Percentiles rank a stretch among this genome's conserved stretches.
phyloP scores from a whole-genome alignment of 2,329 filamentous ascomycete species.

The Botrytis paeoniae region DNA sequence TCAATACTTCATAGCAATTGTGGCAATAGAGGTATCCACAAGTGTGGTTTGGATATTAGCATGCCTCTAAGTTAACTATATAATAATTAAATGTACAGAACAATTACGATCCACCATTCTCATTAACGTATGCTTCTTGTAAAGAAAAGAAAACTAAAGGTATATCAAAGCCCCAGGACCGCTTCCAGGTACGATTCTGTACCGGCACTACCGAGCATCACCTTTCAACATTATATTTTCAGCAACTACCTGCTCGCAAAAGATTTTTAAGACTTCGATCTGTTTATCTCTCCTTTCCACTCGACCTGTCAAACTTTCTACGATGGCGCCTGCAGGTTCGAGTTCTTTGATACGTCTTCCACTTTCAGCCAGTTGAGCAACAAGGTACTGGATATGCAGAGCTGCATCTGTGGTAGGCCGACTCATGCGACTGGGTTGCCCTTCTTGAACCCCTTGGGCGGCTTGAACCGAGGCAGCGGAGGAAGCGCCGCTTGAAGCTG shows the following conservation, averaged over 20 bases:
- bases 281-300: neutral
- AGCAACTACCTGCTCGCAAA: neutral
- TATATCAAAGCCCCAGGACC: neutral
- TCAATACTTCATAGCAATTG: neutral
- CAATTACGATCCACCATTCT: neutral
- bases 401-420: neutral
- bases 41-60: neutral
- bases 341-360: neutral
- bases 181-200: neutral
- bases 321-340: neutral
- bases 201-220: no score
- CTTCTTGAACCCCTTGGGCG: neutral
- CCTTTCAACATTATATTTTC: neutral
- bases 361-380: neutral
- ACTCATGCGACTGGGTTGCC: neutral
- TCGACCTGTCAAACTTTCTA: neutral
- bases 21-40: neutral
- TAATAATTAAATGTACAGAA: neutral
- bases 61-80: neutral
- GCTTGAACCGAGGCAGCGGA: neutral
- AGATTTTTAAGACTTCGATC: neutral
- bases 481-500: no score
- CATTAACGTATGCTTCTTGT: neutral
- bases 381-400: constrained; percentile 14
- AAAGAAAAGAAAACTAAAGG: neutral